Percentiles rank a stretch among this genome's conserved stretches.
phyloP scores from a whole-genome alignment of 1,284 basidiomycete species.

The Ustilago loliicola region DNA sequence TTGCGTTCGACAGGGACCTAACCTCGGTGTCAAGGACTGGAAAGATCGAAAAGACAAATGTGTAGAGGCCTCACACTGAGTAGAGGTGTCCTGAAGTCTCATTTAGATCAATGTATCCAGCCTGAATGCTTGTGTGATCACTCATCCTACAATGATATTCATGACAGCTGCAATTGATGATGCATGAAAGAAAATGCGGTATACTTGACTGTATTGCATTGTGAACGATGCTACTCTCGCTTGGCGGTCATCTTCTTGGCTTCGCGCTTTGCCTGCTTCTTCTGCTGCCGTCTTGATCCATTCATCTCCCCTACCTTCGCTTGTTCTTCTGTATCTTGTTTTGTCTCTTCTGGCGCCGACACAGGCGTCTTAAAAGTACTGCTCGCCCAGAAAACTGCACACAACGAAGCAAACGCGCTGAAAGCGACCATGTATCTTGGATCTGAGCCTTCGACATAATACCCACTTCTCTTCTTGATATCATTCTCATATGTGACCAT shows the following conservation, averaged over 20 bases:
- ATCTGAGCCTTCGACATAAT: constrained; percentile 36
- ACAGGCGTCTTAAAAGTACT: constrained; percentile 25
- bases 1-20: constrained; percentile 26
- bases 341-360: constrained; percentile 9
- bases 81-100: too few species aligned
- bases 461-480: constrained; percentile 40
- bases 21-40: constrained; percentile 8
- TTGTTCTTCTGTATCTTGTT: neutral
- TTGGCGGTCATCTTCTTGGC: constrained; percentile 35
- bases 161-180: neutral
- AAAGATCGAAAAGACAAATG: neutral
- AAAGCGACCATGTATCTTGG: constrained; percentile 31
- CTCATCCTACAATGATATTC: neutral
- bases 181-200: neutral
- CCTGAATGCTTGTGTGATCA: neutral
- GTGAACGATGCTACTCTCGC: constrained; percentile 6
- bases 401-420: constrained; percentile 22
- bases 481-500: constrained; percentile 48
- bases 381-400: constrained; percentile 41
- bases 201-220: neutral
- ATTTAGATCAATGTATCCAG: neutral
- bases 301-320: neutral
- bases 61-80: neutral
- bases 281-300: constrained; percentile 30
- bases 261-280: constrained; percentile 45